Evolutionary conservation across 1,139 yeast genomes (phyloP), one percentile per base, ranked within the genome.

Genomic region (Diutina mesorugosa): DNA sequence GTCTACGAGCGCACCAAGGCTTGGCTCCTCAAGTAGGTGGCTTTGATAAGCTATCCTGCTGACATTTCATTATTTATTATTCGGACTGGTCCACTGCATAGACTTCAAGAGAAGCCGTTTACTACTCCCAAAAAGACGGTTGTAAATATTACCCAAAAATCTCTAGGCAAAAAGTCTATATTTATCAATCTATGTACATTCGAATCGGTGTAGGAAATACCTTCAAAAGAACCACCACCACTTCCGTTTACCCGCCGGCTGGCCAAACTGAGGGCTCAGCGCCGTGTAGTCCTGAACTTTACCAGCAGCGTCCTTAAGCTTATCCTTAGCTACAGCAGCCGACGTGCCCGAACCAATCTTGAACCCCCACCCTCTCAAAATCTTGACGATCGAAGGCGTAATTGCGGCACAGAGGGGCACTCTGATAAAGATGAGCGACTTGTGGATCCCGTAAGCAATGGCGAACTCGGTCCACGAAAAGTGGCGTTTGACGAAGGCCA

Each of bases 401-500:
- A 91, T 80, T 6, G 97, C 96, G 0, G 97, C 97, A 0, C 97
- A 86, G 50, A 90, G 70, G 12, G 99, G 99, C 8, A 93, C 72
- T 61, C 99, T 79, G 51, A 90, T 78, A 62, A 93, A 81, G 12
- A 86, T 79, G 60, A 91, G 76, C 6, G 95, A 82, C 72, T 95
- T 93, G 74, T 93, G 99, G 56, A 93, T 74, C 5, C 97, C 97
- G 68, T 93, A 93, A 0, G 99, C 99, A 61, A 95, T 79, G 21
- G 90, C 85, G 63, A 90, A 83, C 68, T 93, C 97, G 1, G 80
- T 73, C 78, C 77, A 76, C 14, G 79, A 75, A 60, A 76, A 76
- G 51, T 47, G 35, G 8, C 28, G 26, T 14, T 29, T 28, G 21
- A 47, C 18, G 10, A 7, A 47, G 2, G 51, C 63, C 73, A 78